Conservation (phyloP, 2,329 filamentous ascomycete genomes). For the Davidsoniella eucalypti region DNA sequence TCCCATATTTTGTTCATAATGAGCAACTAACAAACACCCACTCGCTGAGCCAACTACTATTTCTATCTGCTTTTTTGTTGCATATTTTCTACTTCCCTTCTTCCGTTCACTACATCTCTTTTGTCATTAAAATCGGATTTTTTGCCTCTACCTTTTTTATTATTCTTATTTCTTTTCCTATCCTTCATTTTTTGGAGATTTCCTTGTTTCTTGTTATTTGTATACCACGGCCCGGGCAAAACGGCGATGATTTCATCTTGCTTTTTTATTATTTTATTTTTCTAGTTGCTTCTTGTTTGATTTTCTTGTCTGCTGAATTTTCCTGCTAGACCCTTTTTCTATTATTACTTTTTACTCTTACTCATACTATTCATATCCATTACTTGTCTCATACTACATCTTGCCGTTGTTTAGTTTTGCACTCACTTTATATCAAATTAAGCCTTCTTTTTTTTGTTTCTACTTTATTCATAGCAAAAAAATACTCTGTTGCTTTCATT, state of each 20-base stretch:
- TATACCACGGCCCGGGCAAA: slow-evolving; percentile 17
- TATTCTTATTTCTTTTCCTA: neutral
- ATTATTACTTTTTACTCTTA: too few species aligned
- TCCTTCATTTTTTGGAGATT: slow-evolving; percentile 14
- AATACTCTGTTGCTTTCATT: too few species aligned
- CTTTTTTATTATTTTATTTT: slow-evolving; percentile 3
- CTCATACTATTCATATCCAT: neutral
- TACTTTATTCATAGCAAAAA: neutral
- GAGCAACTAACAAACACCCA: neutral
- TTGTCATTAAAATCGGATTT: too few species aligned
- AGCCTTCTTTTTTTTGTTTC: neutral
- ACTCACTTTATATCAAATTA: neutral
- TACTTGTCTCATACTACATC: neutral
- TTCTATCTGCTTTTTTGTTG: neutral
- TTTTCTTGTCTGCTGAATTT: neutral
- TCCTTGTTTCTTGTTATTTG: slow-evolving; percentile 21
- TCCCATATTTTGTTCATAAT: neutral
- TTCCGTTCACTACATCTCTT: too few species aligned
- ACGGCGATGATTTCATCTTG: slow-evolving; percentile 6
- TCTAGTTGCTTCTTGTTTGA: slow-evolving; percentile 1
- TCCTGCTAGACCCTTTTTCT: slow-evolving; percentile 4
- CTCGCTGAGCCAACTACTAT: neutral
- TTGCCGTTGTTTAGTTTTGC: neutral
- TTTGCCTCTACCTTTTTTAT: neutral
- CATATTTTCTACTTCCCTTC: slow-evolving; percentile 3